Base-by-base conservation (phyloP, 148 eudicot genomes). In the Pouteria glomerata region DNA sequence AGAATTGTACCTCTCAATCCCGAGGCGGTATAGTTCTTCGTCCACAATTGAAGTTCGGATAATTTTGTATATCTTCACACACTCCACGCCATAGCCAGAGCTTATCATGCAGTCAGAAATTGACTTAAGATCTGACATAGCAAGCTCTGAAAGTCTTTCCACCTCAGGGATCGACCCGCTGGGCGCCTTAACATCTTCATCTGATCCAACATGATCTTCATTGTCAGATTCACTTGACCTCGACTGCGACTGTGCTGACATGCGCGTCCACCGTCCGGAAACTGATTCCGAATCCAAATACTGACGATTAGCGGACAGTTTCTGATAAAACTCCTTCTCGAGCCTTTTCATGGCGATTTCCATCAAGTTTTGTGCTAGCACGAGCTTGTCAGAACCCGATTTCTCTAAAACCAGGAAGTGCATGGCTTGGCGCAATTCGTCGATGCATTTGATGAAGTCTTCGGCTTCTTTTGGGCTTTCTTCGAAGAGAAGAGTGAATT, bases 91-190 rank as follows among this genome's bases (percentile, higher is more conserved):
- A 58, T 81, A 78, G 16, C 84, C 81, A 59, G 76, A 70, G 23
- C 45, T 19, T 18, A 77, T 77, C 84, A 81, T 81, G 16, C 73
- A 52, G 27, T 81, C 76, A 10, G 79, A 78, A 44, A 81, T 81
- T 37, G 61, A 12, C 33, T 55, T 70, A 5, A 81, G 72, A 21
- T 77, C 78, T 12, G 65, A 39, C 72, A 81, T 66, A 23, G 73
- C 70, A 8, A 57, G 60, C 15, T 48, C 45, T 0, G 73, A 70
- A 15, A 71, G 66, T n/a, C 55, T 26, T 52, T 75, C 82, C 19
- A 27, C 45, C 27, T 69, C 70, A 21, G 65, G 53, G 21, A 71
- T 47, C 0, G 44, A 45, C 23, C 75, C 76, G 11, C 65, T 23
- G 1, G 52, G 64, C 21, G 1, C 57, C 57, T 13, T 65, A 63